Base-by-base conservation (phyloP, 148 eudicot species). In the Salicornia ramosissima region DNA sequence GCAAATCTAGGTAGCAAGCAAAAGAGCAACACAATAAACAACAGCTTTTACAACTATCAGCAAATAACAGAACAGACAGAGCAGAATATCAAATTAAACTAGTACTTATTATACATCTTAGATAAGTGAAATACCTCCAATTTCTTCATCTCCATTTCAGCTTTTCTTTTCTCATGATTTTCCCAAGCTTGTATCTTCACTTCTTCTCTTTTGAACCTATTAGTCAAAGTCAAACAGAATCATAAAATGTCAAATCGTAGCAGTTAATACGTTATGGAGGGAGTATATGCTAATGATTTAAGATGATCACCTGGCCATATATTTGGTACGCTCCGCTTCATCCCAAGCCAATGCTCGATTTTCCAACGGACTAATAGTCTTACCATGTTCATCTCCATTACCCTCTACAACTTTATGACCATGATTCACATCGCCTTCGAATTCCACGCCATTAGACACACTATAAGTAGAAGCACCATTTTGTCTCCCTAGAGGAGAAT, bases 171-270 rank as follows among this genome's bases (percentile, higher is more conserved):
- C 86, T 91, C 88, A 69, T 89, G 97, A 80, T 89, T 91, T 73
- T 91, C 97, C 97, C 97, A 91, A 15, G 97, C 97, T 74, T 89
- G 87, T 67, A 91, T 91, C 86, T 86, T 89, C 82, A 91, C 90
- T 76, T 91, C 97, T 84, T 91, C 97, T 19, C 89, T 85, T 76
- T 86, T 91, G 59, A 72, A 91, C 90, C 97, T 91, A 75, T 33
- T 56, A 16, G 68, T 50, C 45, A 77, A 72, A 51, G 58, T 50
- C 45, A 77, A 72, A 51, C 62, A 65, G 18, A 26, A 21, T 59
- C 49, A 30, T 26, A 53, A 36, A 53, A 30, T 6, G 45, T 31
- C 5, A 43, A 45, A 56, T 14, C 36, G 45, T 7, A 40, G 0
- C 10, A 1, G 64, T 13, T 6, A 51, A 16, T 15, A 57, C 22